These are phyloP conservation scores for Trichomonas gallinae DNA, from an alignment of 208 protist genomes.

Conservation along the genomic window DNA sequence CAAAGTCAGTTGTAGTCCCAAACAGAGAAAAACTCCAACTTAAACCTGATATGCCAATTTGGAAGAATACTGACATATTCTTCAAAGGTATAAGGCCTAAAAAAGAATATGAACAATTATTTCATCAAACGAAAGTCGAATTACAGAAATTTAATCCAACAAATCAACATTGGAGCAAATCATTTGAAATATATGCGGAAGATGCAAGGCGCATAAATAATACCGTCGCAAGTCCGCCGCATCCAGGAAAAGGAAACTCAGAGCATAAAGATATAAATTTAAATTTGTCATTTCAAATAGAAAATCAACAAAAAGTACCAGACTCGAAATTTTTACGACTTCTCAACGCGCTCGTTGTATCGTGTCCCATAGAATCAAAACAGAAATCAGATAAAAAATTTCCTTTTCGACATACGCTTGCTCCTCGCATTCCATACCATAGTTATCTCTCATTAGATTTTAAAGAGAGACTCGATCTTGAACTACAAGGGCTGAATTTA, in stretches of 20 bases:
- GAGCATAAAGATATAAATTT: not conserved
- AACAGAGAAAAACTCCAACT: not conserved
- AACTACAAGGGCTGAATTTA: not conserved
- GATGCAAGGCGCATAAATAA: not conserved
- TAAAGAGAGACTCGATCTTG: not conserved
- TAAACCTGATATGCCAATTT: not conserved
- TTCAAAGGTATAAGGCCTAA: not conserved
- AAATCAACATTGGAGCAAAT: not conserved
- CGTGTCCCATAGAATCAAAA: not conserved
- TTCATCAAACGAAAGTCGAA: not conserved
- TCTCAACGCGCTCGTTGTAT: not conserved
- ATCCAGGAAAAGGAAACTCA: not conserved
- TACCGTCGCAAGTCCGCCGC: not conserved
- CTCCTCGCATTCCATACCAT: not conserved
- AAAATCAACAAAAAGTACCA: not conserved
- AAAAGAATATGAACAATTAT: not conserved
- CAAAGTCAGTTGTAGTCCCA: too few relatives aligned
- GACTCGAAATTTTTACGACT: not conserved
- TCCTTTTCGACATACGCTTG: not conserved
- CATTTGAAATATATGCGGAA: not conserved
- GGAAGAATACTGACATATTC: not conserved
- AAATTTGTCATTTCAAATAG: not conserved
- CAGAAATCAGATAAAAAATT: not conserved
- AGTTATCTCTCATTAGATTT: not conserved
- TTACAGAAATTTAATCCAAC: not conserved